Evolutionary conservation across 2,329 filamentous ascomycete species (phyloP), one percentile per base, ranked within the genome.

Genomic region (Podosphaera leucotricha): DNA sequence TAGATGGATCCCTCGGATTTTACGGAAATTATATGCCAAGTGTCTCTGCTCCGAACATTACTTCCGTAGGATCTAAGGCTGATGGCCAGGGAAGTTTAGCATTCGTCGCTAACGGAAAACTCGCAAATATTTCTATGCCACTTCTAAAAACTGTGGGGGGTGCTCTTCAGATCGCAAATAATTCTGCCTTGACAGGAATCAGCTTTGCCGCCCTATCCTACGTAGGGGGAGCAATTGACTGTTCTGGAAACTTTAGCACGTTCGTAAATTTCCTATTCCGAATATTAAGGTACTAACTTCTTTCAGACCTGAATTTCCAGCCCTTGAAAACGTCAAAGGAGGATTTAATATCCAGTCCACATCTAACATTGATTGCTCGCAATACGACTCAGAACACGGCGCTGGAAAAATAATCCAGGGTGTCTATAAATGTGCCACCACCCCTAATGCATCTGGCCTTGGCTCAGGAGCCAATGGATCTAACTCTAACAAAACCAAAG

Each of bases 141-240:
- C 40, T 58, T 19, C 68, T 95, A 39, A 69, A 66, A 52, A 70
- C 64, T 44, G 71, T 93, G 55, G 74, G 71, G 53, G 86, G 83
- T 65, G 83, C 80, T 60, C 72, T 92, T 60, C 75, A 80, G 54
- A 74, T 98, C 57, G 78, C 81, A 63, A 92, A 93, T 74, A 94
- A 95, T 77, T 82, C 83, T 48, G 66, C 67, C 45, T 71, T 94
- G 28, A 54, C 62, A 46, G 59, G 65, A 48, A 67, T 94, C 50
- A 74, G 73, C 28, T 80, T 95, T 64, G 68, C 71, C 48, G 59
- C 66, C 50, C 71, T 98, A 22, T 58, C 71, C 57, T 71, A 66
- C 45, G 73, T 94, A 47, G 71, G 68, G 50, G 87, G 86, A 64
- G 84, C 83, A 55, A 68, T 95, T 57, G 78, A 84, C 61, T 74